These are phyloP conservation scores for Fusarium fracticaudum DNA, from an alignment of 2,329 filamentous ascomycete genomes.

Conservation along the genomic window DNA sequence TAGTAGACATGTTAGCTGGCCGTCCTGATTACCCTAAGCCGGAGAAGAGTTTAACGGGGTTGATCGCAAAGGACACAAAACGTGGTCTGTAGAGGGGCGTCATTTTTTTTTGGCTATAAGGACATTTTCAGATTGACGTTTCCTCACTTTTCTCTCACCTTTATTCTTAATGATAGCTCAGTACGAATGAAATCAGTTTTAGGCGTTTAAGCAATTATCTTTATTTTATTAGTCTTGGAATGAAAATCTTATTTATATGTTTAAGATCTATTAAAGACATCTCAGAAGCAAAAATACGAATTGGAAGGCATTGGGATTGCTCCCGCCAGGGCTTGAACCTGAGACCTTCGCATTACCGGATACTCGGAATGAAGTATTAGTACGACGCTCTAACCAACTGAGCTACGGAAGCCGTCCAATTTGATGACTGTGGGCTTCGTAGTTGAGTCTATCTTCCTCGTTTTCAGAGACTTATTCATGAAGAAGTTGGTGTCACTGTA, in stretches of 20 bases:
- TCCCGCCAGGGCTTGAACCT: constrained; percentile 25
- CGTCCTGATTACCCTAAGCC: constrained; percentile 65
- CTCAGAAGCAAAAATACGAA: neutral
- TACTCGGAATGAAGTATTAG: constrained; percentile 22
- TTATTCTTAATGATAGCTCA: constrained; percentile 33
- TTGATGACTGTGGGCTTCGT: neutral
- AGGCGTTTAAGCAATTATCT: constrained; percentile 16
- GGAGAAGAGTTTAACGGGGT: constrained; percentile 60
- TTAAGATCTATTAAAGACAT: too few species aligned
- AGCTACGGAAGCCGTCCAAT: constrained; percentile 23
- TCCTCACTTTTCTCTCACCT: constrained; percentile 17
- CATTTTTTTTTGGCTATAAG: constrained; percentile 12
- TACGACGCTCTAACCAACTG: constrained; percentile 26
- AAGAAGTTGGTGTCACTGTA: neutral
- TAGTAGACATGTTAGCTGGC: constrained; percentile 86
- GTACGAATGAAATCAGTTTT: constrained; percentile 30
- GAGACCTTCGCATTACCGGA: constrained; percentile 20
- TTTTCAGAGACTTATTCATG: fast-evolving
- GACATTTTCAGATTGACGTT: constrained; percentile 13
- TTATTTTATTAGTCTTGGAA: neutral
- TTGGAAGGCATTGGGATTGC: constrained; percentile 8
- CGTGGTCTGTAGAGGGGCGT: constrained; percentile 53
- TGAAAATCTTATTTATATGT: neutral
- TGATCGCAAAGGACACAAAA: constrained; percentile 69
- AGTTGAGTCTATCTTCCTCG: fast-evolving